These are phyloP conservation scores for Pezicula carpinea DNA, from an alignment of 2,329 filamentous ascomycete species.

Conservation along the genomic window DNA sequence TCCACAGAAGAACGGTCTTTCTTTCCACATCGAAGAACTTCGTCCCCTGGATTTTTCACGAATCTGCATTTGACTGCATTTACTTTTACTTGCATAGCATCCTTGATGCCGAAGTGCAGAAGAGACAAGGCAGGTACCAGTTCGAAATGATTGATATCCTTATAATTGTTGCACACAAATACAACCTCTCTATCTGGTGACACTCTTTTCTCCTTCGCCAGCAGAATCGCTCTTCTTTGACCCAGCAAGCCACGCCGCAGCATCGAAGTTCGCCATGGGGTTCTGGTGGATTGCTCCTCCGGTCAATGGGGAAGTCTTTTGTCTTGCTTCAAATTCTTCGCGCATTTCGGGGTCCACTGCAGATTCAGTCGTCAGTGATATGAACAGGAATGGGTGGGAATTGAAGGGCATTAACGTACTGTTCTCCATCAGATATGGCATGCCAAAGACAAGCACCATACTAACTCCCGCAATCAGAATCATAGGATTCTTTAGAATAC, in stretches of 20 bases:
- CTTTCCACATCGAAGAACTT: too few relatives aligned
- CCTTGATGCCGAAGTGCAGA: too few relatives aligned
- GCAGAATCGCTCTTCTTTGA: constrained; percentile 23
- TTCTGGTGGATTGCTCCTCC: constrained; percentile 43
- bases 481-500: constrained; percentile 91
- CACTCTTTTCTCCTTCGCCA: neutral
- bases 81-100: too few relatives aligned
- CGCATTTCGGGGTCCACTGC: constrained; percentile 95
- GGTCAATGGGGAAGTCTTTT: constrained; percentile 68
- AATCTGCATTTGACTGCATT: too few relatives aligned
- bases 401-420: constrained; percentile 54
- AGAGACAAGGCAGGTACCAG: too few relatives aligned
- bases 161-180: too few relatives aligned
- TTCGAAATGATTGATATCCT: too few relatives aligned
- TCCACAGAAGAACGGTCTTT: too few relatives aligned
- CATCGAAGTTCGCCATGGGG: constrained; percentile 58
- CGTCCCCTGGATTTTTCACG: too few relatives aligned
- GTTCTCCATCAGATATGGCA: constrained; percentile 94
- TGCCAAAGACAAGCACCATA: constrained; percentile 79
- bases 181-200: constrained; percentile 11
- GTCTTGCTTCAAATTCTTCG: constrained; percentile 87
- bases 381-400: neutral
- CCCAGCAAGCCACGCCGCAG: constrained; percentile 61
- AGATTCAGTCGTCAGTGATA: constrained; percentile 5
- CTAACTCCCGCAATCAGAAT: constrained; percentile 85